These are phyloP conservation scores for Ceratocystiopsis sp. DNA, from an alignment of 2,329 filamentous ascomycete genomes.

Conservation along the genomic window DNA sequence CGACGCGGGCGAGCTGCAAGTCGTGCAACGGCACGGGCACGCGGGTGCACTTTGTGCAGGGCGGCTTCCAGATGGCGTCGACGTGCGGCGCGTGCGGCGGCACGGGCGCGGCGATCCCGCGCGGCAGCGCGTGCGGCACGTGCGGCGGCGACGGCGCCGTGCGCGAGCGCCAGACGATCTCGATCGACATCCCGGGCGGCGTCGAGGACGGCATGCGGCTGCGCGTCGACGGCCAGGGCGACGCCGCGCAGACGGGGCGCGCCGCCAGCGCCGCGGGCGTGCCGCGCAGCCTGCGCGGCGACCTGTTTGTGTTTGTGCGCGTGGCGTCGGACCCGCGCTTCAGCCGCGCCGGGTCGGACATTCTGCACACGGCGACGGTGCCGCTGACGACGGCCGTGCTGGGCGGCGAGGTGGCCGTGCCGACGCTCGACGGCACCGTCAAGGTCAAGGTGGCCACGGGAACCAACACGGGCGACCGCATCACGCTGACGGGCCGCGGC, in stretches of 20 bases:
- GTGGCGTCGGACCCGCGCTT: constrained; percentile 87
- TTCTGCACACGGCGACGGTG: constrained; percentile 80
- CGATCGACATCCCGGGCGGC: constrained; percentile 81
- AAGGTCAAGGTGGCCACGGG: constrained; percentile 84
- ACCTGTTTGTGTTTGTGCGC: constrained; percentile 79
- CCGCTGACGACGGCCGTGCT: constrained; percentile 85
- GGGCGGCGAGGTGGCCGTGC: constrained; percentile 76
- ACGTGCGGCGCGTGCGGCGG: constrained; percentile 74
- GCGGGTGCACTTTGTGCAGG: constrained; percentile 73
- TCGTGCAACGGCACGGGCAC: constrained; percentile 75
- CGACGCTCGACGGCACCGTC: constrained; percentile 78
- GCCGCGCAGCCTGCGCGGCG: constrained; percentile 54
- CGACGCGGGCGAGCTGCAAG: constrained; percentile 55
- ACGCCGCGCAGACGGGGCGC: constrained; percentile 63
- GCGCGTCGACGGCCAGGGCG: constrained; percentile 69
- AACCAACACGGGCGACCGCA: constrained; percentile 79
- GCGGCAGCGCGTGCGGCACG: constrained; percentile 61
- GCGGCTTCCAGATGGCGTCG: constrained; percentile 89
- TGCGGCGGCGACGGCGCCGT: constrained; percentile 75
- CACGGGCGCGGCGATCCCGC: constrained; percentile 57
- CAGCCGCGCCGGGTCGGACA: constrained; percentile 70
- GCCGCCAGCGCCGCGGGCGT: constrained; percentile 26
- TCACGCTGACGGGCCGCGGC: constrained; percentile 78
- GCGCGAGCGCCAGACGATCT: constrained; percentile 66
- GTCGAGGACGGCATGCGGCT: constrained; percentile 95